Evolutionary conservation across 495 filamentous ascomycete species (phyloP).

Genomic region (Cercophora samala): DNA sequence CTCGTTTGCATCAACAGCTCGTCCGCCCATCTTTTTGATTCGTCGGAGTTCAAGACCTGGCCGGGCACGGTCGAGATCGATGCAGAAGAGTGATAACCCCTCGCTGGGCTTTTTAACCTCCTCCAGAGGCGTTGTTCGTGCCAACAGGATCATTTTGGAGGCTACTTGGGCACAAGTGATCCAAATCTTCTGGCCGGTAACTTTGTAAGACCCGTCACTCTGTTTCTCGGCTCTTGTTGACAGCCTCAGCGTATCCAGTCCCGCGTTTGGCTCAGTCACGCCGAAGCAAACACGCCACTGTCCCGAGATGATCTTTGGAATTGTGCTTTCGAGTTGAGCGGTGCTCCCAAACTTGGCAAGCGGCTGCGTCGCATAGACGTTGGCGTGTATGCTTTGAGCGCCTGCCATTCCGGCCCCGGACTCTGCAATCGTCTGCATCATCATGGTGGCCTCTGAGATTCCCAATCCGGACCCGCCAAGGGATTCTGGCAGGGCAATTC

Average conservation of each 20-base stretch:
- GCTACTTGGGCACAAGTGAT: conserved; percentile 78
- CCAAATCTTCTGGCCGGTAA: conserved; percentile 80
- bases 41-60: conserved; percentile 60
- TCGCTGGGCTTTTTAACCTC: conserved; percentile 63
- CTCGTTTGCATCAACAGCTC: conserved; percentile 78
- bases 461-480: conserved; percentile 72
- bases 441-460: conserved; percentile 79
- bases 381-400: conserved; percentile 70
- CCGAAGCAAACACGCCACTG: conserved; percentile 70
- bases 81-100: conserved; percentile 73
- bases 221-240: conserved; percentile 55
- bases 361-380: conserved; percentile 75
- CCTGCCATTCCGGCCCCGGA: conserved; percentile 75
- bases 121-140: conserved; percentile 66
- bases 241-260: conserved; percentile 69
- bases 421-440: conserved; percentile 79
- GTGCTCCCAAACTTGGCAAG: conserved; percentile 64
- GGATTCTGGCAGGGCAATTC: conserved; percentile 69
- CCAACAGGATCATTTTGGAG: conserved; percentile 72
- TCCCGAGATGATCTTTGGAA: conserved; percentile 67
- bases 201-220: conserved; percentile 52
- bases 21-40: conserved; percentile 80
- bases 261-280: conserved; percentile 62
- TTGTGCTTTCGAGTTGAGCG: conserved; percentile 56
- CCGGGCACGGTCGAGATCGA: conserved; percentile 59